Evolutionary conservation across 306 rosid genomes (phyloP).

Genomic region (Dryas drummondii): DNA sequence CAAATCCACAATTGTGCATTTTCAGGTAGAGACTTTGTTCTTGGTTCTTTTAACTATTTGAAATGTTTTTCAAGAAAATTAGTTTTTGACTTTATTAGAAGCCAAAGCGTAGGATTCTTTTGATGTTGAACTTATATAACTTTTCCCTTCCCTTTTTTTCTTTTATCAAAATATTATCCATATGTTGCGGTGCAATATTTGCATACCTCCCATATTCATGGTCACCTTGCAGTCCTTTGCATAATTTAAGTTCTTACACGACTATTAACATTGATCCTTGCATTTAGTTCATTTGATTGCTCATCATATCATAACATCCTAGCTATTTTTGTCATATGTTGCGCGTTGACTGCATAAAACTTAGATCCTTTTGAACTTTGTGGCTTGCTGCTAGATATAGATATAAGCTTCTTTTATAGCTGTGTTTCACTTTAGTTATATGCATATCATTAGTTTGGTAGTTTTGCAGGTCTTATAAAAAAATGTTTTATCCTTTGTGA

Average conservation of each 20-base stretch:
- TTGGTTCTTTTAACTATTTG: neutral
- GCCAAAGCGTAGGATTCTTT: neutral
- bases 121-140: neutral
- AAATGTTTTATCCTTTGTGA: slow-evolving; percentile 26
- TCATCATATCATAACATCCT: neutral
- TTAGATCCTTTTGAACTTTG: neutral
- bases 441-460: slow-evolving; percentile 36
- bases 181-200: neutral
- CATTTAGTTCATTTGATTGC: neutral
- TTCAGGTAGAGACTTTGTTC: slow-evolving; percentile 67
- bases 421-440: slow-evolving; percentile 7
- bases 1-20: slow-evolving; percentile 83
- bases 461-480: slow-evolving; percentile 52
- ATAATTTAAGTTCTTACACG: neutral
- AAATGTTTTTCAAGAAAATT: slow-evolving; percentile 1
- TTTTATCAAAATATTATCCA: neutral
- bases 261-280: too few species aligned
- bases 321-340: neutral
- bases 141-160: neutral
- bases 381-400: neutral
- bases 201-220: neutral
- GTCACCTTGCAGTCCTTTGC: neutral
- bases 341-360: neutral
- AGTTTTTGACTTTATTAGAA: neutral
- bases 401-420: slow-evolving; percentile 14